Percentiles rank a stretch among this genome's conserved stretches.
Conservation (phyloP, 2,329 filamentous ascomycete species). For the Aspergillus brasiliensis region DNA sequence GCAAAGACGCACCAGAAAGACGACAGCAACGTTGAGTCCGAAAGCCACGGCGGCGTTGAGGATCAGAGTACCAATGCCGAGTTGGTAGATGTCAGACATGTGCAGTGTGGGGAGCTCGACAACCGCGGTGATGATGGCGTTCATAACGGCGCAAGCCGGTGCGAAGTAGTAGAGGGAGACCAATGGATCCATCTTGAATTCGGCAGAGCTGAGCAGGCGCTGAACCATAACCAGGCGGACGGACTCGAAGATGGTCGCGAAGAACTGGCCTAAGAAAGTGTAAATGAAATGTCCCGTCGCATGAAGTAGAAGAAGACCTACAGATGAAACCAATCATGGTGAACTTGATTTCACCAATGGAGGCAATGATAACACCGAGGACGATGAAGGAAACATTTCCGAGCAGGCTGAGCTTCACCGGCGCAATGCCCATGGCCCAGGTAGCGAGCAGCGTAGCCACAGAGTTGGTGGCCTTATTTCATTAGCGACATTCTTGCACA, state of each 20-base stretch:
- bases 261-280: slow-evolving; percentile 67
- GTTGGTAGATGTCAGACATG: slow-evolving; percentile 69
- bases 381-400: slow-evolving; percentile 93
- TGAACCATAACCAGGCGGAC: slow-evolving; percentile 80
- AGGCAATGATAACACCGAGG: slow-evolving; percentile 88
- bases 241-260: slow-evolving; percentile 75
- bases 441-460: slow-evolving; percentile 87
- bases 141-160: slow-evolving; percentile 77
- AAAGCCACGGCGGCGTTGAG: slow-evolving; percentile 75
- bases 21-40: slow-evolving; percentile 75
- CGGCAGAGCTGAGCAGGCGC: slow-evolving; percentile 70
- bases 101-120: slow-evolving; percentile 67
- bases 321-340: slow-evolving; percentile 61
- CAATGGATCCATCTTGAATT: slow-evolving; percentile 85
- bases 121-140: slow-evolving; percentile 66
- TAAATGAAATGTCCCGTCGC: slow-evolving; percentile 52
- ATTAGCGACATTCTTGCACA: slow-evolving; percentile 18
- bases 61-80: slow-evolving; percentile 66
- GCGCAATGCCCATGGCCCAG: slow-evolving; percentile 80
- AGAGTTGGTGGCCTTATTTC: slow-evolving; percentile 76
- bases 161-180: slow-evolving; percentile 86
- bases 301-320: slow-evolving; percentile 53
- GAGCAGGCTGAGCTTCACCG: slow-evolving; percentile 80
- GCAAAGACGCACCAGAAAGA: slow-evolving; percentile 67
- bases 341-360: slow-evolving; percentile 92